Percentiles rank a stretch among this genome's conserved stretches.
Evolutionary conservation across 2,329 filamentous ascomycete species (phyloP).

Genomic region (Xylaria arbuscula): DNA sequence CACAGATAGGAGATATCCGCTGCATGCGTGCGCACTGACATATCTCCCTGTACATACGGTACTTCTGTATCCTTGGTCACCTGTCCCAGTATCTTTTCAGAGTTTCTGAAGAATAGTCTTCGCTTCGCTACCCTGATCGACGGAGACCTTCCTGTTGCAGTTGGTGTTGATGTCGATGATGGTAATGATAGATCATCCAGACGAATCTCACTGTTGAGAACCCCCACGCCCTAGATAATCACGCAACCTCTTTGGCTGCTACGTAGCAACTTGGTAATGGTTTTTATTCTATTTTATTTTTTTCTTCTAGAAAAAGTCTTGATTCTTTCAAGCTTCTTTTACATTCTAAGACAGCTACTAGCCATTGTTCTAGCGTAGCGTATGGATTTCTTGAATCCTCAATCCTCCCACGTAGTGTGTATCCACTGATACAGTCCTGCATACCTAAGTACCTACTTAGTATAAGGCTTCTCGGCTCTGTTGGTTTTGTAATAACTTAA

Average conservation of each 20-base stretch:
- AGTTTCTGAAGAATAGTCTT: not conserved
- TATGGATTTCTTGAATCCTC: not conserved
- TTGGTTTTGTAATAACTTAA: constrained; percentile 32
- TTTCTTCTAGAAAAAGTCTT: constrained; percentile 1
- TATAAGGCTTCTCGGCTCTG: constrained; percentile 8
- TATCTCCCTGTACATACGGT: not conserved
- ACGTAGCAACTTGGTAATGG: not conserved
- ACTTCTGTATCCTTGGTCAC: constrained; percentile 6
- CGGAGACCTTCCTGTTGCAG: constrained; percentile 35
- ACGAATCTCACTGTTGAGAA: constrained; percentile 28
- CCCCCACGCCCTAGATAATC: constrained; percentile 32
- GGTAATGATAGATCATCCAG: constrained; percentile 19
- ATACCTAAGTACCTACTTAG: no score
- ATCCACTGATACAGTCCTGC: not conserved
- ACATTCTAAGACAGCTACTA: not conserved
- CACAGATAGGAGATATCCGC: constrained; percentile 19
- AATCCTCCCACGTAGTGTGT: not conserved
- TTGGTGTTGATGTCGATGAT: constrained; percentile 26
- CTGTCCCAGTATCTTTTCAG: not conserved
- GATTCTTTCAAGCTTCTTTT: constrained; percentile 10
- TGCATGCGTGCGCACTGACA: constrained; percentile 10
- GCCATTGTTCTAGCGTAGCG: not conserved
- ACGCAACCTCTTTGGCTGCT: constrained; percentile 22
- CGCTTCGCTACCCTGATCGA: constrained; percentile 10
- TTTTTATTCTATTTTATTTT: not conserved